Percentiles rank a stretch among this genome's conserved stretches.
phyloP scores from a whole-genome alignment of 176 grass and related monocot genomes.

The Chrysopogon serrulatus region DNA sequence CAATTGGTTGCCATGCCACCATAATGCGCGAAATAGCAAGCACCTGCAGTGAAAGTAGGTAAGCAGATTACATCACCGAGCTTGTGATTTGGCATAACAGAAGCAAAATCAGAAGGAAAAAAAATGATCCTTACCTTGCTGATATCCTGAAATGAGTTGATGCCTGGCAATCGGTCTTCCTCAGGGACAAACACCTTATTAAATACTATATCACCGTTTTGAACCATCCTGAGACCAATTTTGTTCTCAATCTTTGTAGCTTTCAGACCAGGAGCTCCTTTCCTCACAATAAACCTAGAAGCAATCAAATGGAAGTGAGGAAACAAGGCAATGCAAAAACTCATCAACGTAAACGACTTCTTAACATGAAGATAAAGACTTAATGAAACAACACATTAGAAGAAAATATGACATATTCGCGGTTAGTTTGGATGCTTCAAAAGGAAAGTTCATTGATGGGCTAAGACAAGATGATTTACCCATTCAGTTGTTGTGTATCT shows the following conservation, averaged over 20 bases:
- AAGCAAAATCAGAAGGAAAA: background rate
- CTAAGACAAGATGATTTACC: slow-evolving; percentile 30
- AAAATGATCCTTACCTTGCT: slow-evolving; percentile 42
- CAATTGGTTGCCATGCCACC: slow-evolving; percentile 77
- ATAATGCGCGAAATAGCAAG: slow-evolving; percentile 73
- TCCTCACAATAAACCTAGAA: slow-evolving; percentile 72
- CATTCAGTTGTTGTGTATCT: slow-evolving; percentile 61
- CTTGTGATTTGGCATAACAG: background rate
- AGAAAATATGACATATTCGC: background rate
- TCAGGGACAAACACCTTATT: slow-evolving; percentile 69
- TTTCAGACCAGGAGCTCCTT: slow-evolving; percentile 53
- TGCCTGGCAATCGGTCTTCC: slow-evolving; percentile 55
- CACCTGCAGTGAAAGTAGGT: slow-evolving; percentile 29
- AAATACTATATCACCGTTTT: slow-evolving; percentile 76
- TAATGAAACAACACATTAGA: background rate
- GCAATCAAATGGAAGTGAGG: background rate
- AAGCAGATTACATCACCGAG: background rate
- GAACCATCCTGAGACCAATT: slow-evolving; percentile 77
- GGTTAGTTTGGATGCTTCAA: background rate
- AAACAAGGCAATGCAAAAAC: background rate
- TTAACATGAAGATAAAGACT: background rate
- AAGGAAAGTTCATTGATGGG: background rate
- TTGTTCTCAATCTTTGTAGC: slow-evolving; percentile 83
- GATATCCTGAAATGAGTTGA: slow-evolving; percentile 77
- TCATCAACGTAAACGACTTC: background rate